Evolutionary conservation across 768 basidiomycete genomes (phyloP), one percentile per base, ranked within the genome.

Genomic region (Boletellus ananas): DNA sequence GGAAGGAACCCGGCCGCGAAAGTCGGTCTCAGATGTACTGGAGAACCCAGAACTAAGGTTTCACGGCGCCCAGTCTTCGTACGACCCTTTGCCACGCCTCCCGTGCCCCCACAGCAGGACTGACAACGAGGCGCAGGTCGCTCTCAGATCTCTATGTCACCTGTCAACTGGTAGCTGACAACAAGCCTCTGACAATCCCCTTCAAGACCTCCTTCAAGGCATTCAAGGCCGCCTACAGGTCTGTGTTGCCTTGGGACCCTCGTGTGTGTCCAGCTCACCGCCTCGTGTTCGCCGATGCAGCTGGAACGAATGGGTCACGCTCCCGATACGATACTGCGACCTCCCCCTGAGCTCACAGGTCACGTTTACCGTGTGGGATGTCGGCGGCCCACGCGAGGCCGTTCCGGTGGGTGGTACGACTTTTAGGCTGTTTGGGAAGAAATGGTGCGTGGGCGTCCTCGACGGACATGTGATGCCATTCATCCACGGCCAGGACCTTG

Each of bases 301-400:
- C 25, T 99, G 95, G 95, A 97, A 97, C 63, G 93, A 98, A 74
- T 89, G 87, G 81, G 83, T 99, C 35, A 85, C 87, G 0, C 72
- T 98, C 11, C 95, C 95, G 0, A 90, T 96, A 62, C 84, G 85
- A 25, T 96, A 95, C 58, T 92, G 93, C 54, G 94, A 96, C 63
- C 74, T 99, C n/a, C 92, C 93, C 0, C 69, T 92, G 42, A 87
- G 74, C 64, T 84, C 93, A 1, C 94, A 96, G 60, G 77, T 99
- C 45, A 87, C 89, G 0, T 88, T 98, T 61, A 98, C 96, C 0
- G 86, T 97, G 7, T 97, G 93, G 90, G 94, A 98, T 63, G 94
- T 94, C 51, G 87, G 84, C 34, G 88, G 90, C 0, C 85, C 92
- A 20, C 79, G 90, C 7, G 74, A 79, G 40, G 84, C 90, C 2